A percentile compares a stretch with the other conserved stretches of the same genome.
Conservation (phyloP, 768 basidiomycete species). For the Mycena galericulata region DNA sequence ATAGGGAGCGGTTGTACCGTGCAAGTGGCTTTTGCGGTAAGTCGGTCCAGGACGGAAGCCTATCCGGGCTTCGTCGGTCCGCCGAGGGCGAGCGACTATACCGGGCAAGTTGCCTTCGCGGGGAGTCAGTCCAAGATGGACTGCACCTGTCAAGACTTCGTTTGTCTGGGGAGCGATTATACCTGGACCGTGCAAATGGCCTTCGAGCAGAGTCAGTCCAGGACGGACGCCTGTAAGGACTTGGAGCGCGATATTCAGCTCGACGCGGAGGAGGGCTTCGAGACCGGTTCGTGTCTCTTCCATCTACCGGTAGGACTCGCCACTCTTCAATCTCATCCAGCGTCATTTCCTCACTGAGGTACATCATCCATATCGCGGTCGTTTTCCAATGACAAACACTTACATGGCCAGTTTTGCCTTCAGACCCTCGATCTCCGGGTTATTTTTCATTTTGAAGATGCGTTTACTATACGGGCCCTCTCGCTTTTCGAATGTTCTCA, state of each 20-base stretch:
- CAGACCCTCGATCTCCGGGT: not conserved
- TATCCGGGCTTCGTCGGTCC: not conserved
- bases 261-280: not conserved
- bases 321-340: constrained; percentile 7
- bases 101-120: not conserved
- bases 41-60: not conserved
- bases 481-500: not conserved
- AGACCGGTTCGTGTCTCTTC: no score
- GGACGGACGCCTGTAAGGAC: not conserved
- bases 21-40: no score
- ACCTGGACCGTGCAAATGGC: not conserved
- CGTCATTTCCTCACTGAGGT: constrained; percentile 9
- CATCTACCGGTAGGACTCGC: not conserved
- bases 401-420: constrained; percentile 11
- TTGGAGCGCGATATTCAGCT: not conserved
- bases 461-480: not conserved
- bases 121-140: not conserved
- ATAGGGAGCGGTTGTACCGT: no score
- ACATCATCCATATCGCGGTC: not conserved
- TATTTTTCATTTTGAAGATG: not conserved
- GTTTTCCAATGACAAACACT: not conserved
- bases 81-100: not conserved
- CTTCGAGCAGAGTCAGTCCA: not conserved
- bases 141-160: not conserved
- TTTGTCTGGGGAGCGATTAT: constrained; percentile 4